A percentile compares a stretch with the other conserved stretches of the same genome.
Evolutionary conservation across 2,329 filamentous ascomycete genomes (phyloP).

Genomic region (Cercospora sojina): DNA sequence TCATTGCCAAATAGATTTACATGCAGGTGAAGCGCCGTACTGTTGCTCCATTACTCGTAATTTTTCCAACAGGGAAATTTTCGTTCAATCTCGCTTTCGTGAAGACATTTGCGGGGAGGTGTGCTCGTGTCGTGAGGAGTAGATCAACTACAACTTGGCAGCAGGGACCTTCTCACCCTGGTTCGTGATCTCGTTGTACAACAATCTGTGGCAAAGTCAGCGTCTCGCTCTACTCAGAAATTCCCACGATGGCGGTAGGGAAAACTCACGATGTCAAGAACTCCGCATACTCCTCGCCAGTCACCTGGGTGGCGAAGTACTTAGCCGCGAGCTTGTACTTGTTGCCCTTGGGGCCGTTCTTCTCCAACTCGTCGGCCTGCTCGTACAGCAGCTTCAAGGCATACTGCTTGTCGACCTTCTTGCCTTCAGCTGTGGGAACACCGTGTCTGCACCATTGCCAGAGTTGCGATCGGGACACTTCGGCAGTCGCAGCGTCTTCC

Average conservation of each 20-base stretch:
- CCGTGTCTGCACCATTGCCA: conserved; percentile 89
- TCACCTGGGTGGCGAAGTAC: conserved; percentile 91
- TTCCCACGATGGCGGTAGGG: conserved; percentile 22
- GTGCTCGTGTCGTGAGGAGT: not conserved
- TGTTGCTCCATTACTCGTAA: not conserved
- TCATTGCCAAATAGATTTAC: not conserved
- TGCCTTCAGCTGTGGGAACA: conserved; percentile 78
- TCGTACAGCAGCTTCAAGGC: conserved; percentile 83
- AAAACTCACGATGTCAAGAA: conserved; percentile 77
- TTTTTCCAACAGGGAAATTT: not conserved
- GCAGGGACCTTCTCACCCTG: conserved; percentile 63
- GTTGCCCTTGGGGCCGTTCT: conserved; percentile 79
- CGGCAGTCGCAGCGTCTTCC: conserved; percentile 97
- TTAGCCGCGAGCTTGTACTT: conserved; percentile 88
- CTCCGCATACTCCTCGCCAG: conserved; percentile 95
- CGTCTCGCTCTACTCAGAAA: not conserved
- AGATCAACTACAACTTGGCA: conserved; percentile 42
- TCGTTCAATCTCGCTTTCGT: not conserved
- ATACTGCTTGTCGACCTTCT: conserved; percentile 90
- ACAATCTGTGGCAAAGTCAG: conserved; percentile 53
- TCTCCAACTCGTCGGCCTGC: conserved; percentile 71
- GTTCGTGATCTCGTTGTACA: conserved; percentile 85
- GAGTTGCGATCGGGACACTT: conserved; percentile 89
- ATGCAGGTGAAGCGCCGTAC: conserved; percentile 1
- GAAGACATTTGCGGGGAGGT: not conserved